phyloP scores from a whole-genome alignment of 2,329 filamentous ascomycete species.

The Fusarium sp. region DNA sequence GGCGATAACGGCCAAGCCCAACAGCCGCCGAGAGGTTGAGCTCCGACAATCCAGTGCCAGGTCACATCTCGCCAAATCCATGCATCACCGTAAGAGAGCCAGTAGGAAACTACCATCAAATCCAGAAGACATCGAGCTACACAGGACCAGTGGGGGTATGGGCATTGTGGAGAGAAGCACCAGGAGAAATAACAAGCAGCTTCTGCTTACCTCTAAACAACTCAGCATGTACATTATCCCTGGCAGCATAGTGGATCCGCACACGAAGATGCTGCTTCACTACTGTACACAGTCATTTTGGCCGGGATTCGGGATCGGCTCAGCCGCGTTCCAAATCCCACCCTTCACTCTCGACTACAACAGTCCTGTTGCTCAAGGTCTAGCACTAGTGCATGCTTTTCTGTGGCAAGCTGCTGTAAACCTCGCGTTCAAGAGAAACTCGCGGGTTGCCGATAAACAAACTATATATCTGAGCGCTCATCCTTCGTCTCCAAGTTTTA shows the following conservation, averaged over 20 bases:
- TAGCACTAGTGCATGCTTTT: neutral
- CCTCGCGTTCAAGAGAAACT: neutral
- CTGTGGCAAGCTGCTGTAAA: slow-evolving; percentile 9
- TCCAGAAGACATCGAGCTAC: fast-evolving
- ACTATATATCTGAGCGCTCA: neutral
- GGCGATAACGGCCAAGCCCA: neutral
- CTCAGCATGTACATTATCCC: neutral
- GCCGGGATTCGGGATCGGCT: slow-evolving; percentile 2
- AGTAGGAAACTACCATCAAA: fast-evolving
- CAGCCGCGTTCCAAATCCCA: slow-evolving; percentile 3
- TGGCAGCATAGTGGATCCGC: neutral
- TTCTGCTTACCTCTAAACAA: neutral
- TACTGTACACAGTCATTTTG: slow-evolving; percentile 15
- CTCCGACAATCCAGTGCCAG: slow-evolving; percentile 7
- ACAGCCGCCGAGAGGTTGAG: slow-evolving; percentile 1
- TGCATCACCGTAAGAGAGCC: neutral
- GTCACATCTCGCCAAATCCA: slow-evolving; percentile 1
- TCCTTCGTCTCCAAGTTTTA: neutral
- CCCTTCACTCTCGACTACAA: slow-evolving; percentile 4
- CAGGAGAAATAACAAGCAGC: neutral
- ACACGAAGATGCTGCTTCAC: slow-evolving; percentile 6
- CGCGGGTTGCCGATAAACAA: neutral
- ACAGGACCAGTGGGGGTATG: no score
- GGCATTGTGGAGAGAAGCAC: fast-evolving
- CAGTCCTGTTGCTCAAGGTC: neutral